phyloP scores from a whole-genome alignment of 1,284 basidiomycete species.

The Gymnopus androsaceus region DNA sequence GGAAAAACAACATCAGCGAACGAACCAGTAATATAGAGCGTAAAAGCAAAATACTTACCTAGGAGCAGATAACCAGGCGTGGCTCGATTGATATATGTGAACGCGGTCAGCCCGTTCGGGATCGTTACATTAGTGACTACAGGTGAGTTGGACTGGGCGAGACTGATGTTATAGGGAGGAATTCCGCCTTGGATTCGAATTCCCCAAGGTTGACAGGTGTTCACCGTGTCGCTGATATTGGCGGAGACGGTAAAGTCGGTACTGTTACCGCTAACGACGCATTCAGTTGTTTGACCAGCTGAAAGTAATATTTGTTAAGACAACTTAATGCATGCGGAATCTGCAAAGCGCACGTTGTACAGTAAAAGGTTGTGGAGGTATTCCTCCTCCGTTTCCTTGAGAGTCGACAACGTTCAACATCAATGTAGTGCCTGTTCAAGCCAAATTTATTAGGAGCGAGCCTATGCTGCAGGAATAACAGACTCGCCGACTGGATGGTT shows the following conservation, averaged over 20 bases:
- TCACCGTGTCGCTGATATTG: constrained; percentile 41
- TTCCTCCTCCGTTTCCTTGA: constrained; percentile 42
- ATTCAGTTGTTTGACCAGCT: constrained; percentile 39
- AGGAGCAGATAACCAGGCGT: constrained; percentile 39
- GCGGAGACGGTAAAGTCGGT: constrained; percentile 40
- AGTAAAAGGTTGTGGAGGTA: constrained; percentile 34
- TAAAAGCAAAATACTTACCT: constrained; percentile 37
- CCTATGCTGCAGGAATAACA: not conserved
- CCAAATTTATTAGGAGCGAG: constrained; percentile 2
- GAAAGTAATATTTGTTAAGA: constrained; percentile 6
- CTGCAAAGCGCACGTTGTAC: constrained; percentile 33
- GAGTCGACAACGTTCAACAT: constrained; percentile 48
- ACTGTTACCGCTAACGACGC: constrained; percentile 32
- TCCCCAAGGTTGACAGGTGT: constrained; percentile 51
- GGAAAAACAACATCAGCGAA: constrained; percentile 1
- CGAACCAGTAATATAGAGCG: not conserved
- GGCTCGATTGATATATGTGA: constrained; percentile 51
- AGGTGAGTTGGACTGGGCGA: constrained; percentile 41
- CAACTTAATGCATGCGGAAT: not conserved
- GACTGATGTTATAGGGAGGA: constrained; percentile 48
- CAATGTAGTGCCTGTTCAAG: constrained; percentile 38
- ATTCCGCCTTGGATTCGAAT: constrained; percentile 46
- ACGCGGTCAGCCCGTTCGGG: constrained; percentile 38
- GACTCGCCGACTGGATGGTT: constrained; percentile 44
- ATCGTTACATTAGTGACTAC: constrained; percentile 48